A percentile compares a stretch with the other conserved stretches of the same genome.
Evolutionary conservation across 768 basidiomycete species (phyloP).

Genomic region (Suillus lakei): DNA sequence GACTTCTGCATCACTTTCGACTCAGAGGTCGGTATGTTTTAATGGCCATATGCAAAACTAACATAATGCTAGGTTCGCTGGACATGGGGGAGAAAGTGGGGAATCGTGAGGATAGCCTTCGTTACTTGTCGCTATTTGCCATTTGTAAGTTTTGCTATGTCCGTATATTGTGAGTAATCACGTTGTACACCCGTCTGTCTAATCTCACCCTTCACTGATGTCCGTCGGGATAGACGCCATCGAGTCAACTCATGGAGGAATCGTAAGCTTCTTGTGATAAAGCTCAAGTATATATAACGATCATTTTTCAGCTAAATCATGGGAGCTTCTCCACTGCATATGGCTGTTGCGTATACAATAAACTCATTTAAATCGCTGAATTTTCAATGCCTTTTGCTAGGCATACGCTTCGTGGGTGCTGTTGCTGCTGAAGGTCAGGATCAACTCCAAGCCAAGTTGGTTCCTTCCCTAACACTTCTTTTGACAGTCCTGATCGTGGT

Average conservation of each 20-base stretch:
- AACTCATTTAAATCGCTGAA: background rate
- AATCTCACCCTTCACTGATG: background rate
- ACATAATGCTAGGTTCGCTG: background rate
- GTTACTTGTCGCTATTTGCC: background rate
- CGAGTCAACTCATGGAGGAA: background rate
- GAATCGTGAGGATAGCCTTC: background rate
- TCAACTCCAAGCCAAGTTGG: background rate
- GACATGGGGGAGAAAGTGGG: background rate
- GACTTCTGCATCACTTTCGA: constrained; percentile 7
- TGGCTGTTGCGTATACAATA: background rate
- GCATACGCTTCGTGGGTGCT: background rate
- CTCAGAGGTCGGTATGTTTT: background rate
- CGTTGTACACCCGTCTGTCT: background rate
- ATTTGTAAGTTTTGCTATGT: too few species aligned
- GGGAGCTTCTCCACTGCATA: background rate
- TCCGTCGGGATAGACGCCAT: background rate
- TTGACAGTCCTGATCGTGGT: background rate
- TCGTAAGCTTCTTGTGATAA: background rate
- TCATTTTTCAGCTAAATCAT: background rate
- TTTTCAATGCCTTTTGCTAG: background rate
- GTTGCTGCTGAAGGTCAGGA: background rate
- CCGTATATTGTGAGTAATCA: background rate
- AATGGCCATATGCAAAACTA: background rate
- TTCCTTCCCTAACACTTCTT: background rate
- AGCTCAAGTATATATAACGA: background rate